These are phyloP conservation scores for Lactarius trivialis DNA, from an alignment of 768 basidiomycete genomes.

Conservation along the genomic window DNA sequence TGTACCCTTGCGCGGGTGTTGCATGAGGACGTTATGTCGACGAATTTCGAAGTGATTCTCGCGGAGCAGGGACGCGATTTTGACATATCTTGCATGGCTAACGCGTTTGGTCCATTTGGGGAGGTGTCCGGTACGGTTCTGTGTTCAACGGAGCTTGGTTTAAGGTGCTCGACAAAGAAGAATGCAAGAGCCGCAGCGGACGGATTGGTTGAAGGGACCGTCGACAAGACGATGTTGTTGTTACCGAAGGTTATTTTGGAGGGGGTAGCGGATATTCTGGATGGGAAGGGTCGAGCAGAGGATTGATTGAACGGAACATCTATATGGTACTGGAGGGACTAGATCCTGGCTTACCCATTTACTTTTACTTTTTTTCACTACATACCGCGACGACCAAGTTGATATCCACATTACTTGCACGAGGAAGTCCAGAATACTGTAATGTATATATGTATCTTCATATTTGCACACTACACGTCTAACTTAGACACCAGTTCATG, in stretches of 20 bases:
- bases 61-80: constrained; percentile 49
- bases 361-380: background rate
- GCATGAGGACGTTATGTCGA: constrained; percentile 71
- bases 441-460: background rate
- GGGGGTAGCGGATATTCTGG: constrained; percentile 51
- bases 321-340: background rate
- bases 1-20: constrained; percentile 57
- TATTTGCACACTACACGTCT: background rate
- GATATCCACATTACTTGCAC: constrained; percentile 4
- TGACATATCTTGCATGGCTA: constrained; percentile 46
- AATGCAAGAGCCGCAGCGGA: constrained; percentile 25
- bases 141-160: constrained; percentile 65
- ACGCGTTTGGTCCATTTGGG: constrained; percentile 58
- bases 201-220: constrained; percentile 34
- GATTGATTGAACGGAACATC: background rate
- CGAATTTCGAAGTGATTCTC: constrained; percentile 64
- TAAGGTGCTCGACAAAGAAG: constrained; percentile 55
- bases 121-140: constrained; percentile 40
- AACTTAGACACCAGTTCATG: constrained; percentile 36
- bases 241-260: constrained; percentile 74
- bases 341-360: background rate
- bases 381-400: constrained; percentile 3
- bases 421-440: constrained; percentile 6
- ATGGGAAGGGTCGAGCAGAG: constrained; percentile 19
- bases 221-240: constrained; percentile 56